phyloP scores from a whole-genome alignment of 805 yeast genomes.

The Cyberlindnera petersonii region DNA sequence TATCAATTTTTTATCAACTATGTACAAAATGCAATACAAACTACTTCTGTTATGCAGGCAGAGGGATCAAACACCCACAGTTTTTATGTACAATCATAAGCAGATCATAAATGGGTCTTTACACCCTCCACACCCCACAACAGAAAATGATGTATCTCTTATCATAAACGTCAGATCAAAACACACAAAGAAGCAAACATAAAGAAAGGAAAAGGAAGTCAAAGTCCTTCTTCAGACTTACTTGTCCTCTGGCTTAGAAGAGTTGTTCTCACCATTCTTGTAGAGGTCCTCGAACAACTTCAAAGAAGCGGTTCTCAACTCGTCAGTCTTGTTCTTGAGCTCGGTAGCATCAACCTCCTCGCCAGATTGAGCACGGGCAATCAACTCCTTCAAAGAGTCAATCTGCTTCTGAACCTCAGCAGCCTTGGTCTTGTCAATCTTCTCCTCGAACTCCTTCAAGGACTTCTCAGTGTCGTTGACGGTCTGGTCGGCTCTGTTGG shows the following conservation, averaged over 20 bases:
- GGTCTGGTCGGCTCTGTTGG: constrained; percentile 80
- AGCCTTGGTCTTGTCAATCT: constrained; percentile 51
- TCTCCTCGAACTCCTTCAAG: constrained; percentile 69
- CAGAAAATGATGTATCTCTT: constrained; percentile 6
- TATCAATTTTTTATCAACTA: constrained; percentile 11
- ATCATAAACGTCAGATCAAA: constrained; percentile 9
- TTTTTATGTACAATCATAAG: constrained; percentile 9
- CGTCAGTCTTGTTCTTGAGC: constrained; percentile 77
- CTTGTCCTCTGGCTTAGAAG: constrained; percentile 27
- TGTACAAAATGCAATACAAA: constrained; percentile 14
- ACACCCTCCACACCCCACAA: background rate
- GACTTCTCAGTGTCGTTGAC: constrained; percentile 85
- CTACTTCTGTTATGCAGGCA: too few relatives aligned
- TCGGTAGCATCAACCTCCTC: constrained; percentile 55
- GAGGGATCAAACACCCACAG: constrained; percentile 2
- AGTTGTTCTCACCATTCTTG: constrained; percentile 26
- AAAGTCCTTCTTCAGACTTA: background rate
- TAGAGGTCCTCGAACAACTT: constrained; percentile 60
- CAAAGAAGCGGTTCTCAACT: constrained; percentile 72
- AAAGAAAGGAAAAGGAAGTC: background rate
- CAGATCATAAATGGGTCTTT: constrained; percentile 7
- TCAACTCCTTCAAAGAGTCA: constrained; percentile 62
- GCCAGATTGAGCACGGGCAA: constrained; percentile 66
- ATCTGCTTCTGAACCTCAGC: constrained; percentile 40
- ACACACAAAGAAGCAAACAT: constrained; percentile 2